Percentiles rank a stretch among this genome's conserved stretches.
These are phyloP conservation scores for Sporothrix globosa DNA, from an alignment of 2,329 filamentous ascomycete species.

Conservation along the genomic window DNA sequence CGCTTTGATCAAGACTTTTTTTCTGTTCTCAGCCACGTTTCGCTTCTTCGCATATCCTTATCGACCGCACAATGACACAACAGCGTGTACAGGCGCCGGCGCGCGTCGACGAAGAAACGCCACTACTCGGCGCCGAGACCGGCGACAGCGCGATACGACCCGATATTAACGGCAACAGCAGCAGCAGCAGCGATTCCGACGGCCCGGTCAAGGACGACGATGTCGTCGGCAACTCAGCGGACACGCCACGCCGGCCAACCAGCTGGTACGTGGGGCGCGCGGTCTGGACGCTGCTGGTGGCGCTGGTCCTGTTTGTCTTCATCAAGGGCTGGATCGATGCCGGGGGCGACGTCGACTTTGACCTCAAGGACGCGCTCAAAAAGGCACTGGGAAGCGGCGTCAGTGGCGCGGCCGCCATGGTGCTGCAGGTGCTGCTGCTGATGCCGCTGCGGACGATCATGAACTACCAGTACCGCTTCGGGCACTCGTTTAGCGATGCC, in stretches of 20 bases:
- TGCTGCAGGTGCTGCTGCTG: slow-evolving; percentile 52
- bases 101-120: slow-evolving; percentile 33
- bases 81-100: not conserved
- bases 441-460: slow-evolving; percentile 56
- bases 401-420: slow-evolving; percentile 54
- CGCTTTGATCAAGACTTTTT: too few relatives aligned
- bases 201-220: slow-evolving; percentile 8
- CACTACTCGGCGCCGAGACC: slow-evolving; percentile 27
- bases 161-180: not conserved
- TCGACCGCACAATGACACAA: slow-evolving; percentile 22
- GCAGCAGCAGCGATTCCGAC: too few relatives aligned
- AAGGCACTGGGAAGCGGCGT: slow-evolving; percentile 52
- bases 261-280: slow-evolving; percentile 42
- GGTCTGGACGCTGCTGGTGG: slow-evolving; percentile 44
- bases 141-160: not conserved
- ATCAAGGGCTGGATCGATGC: slow-evolving; percentile 53
- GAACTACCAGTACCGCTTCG: slow-evolving; percentile 57
- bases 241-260: not conserved
- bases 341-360: slow-evolving; percentile 50
- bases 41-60: not conserved
- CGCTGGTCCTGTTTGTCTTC: slow-evolving; percentile 45
- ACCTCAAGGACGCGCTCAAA: slow-evolving; percentile 50
- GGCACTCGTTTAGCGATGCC: slow-evolving; percentile 48
- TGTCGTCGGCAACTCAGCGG: not conserved
- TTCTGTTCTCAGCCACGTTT: too few relatives aligned